Conservation (phyloP, 192 early-diverging fungal genomes). For the Kappamyces sp. region DNA sequence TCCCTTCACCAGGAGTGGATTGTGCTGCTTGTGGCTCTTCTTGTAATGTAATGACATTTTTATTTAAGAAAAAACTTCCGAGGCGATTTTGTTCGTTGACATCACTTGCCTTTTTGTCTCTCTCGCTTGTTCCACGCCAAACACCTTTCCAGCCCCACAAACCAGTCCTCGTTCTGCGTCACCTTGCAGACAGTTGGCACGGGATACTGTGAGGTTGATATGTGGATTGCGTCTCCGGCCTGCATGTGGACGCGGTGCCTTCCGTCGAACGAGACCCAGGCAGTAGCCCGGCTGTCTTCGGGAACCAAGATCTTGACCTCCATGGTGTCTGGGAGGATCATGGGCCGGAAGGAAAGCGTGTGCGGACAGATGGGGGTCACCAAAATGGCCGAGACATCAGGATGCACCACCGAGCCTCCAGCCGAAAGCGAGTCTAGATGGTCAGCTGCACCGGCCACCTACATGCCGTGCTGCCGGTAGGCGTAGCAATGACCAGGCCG, state of each 20-base stretch:
- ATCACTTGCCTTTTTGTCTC: constrained; percentile 86
- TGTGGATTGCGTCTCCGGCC: constrained; percentile 80
- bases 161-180: constrained; percentile 82
- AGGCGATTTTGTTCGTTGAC: no score
- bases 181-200: constrained; percentile 78
- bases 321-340: constrained; percentile 88
- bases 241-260: constrained; percentile 82
- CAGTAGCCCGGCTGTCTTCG: constrained; percentile 69
- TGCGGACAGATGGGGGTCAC: constrained; percentile 93
- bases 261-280: constrained; percentile 94
- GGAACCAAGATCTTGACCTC: constrained; percentile 84
- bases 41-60: no score
- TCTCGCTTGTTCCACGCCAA: constrained; percentile 91
- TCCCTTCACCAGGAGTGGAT: constrained; percentile 42
- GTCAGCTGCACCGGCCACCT: no score
- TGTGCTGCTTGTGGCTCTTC: constrained; percentile 19
- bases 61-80: no score
- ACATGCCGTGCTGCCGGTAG: constrained; percentile 71
- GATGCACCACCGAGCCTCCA: constrained; percentile 90
- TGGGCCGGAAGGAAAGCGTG: constrained; percentile 88
- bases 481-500: constrained; percentile 88
- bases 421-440: constrained; percentile 74
- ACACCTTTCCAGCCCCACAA: constrained; percentile 73
- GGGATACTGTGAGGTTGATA: constrained; percentile 79
- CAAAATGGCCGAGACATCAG: constrained; percentile 83